A percentile compares a stretch with the other conserved stretches of the same genome.
These are phyloP conservation scores for Metschnikowia baotianmanensis DNA, from an alignment of 805 yeast genomes.

Conservation along the genomic window DNA sequence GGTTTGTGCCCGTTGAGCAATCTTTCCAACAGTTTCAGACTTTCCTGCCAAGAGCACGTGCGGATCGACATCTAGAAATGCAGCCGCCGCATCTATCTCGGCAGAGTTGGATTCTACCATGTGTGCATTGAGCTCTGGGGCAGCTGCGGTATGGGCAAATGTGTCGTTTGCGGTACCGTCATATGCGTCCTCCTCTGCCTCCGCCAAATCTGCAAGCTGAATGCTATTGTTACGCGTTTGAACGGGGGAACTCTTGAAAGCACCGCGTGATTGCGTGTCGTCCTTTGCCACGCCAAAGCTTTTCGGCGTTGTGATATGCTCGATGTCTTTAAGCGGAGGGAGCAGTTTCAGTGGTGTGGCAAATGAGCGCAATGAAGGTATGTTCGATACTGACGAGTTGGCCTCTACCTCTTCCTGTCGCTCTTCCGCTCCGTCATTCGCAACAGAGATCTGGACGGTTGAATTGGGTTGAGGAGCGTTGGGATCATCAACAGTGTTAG, in stretches of 20 bases:
- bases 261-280: conserved; percentile 7
- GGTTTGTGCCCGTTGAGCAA: conserved; percentile 28
- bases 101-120: conserved; percentile 9
- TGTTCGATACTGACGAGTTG: conserved; percentile 10
- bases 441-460: not conserved
- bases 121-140: conserved; percentile 1
- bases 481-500: too few species aligned
- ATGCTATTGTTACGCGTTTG: conserved; percentile 8
- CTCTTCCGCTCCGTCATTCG: conserved; percentile 3
- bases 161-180: conserved; percentile 19
- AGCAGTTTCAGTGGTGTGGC: conserved; percentile 42
- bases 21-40: conserved; percentile 18
- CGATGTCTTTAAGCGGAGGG: conserved; percentile 44
- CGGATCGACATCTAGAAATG: conserved; percentile 29
- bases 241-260: conserved; percentile 24
- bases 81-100: conserved; percentile 22
- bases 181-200: conserved; percentile 17
- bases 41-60: conserved; percentile 12
- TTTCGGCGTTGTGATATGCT: conserved; percentile 40
- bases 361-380: conserved; percentile 17
- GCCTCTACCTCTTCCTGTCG: conserved; percentile 13
- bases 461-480: too few species aligned
- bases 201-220: conserved; percentile 14
- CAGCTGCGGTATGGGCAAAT: conserved; percentile 12
- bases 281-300: conserved; percentile 41